Conservation (phyloP, 495 filamentous ascomycete species). For the Trichoderma gamsii region DNA sequence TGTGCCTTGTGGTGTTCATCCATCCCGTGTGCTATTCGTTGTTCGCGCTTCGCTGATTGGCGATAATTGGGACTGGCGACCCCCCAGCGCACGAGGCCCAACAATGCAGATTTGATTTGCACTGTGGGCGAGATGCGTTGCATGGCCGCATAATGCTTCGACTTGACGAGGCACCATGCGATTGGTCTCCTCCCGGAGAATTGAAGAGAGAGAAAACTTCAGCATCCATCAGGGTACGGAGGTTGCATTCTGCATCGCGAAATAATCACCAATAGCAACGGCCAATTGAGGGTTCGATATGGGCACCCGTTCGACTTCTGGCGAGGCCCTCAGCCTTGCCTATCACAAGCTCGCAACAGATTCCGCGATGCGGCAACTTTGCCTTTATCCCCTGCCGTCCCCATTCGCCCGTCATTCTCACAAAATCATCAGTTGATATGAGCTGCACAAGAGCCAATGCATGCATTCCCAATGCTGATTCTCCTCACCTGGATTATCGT, state of each 20-base stretch:
- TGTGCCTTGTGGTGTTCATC: background rate
- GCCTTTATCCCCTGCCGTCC: constrained; percentile 6
- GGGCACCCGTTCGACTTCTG: background rate
- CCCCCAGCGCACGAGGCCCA: background rate
- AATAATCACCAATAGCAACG: background rate
- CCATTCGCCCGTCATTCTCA: background rate
- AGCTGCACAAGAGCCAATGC: constrained; percentile 5
- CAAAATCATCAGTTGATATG: background rate
- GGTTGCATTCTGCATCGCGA: constrained; percentile 10
- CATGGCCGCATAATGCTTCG: constrained; percentile 12
- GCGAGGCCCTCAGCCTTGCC: constrained; percentile 3
- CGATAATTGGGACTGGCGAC: background rate
- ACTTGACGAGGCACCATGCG: background rate
- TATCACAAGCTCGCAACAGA: constrained; percentile 4
- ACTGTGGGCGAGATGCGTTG: background rate
- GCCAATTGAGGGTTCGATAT: background rate
- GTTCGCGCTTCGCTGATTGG: background rate
- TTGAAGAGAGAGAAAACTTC: background rate
- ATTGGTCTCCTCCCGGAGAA: background rate
- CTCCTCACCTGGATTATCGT: background rate
- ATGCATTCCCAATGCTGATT: constrained; percentile 1
- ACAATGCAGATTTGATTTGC: constrained; percentile 5
- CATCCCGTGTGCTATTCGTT: background rate
- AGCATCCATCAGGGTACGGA: background rate
- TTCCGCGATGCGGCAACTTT: background rate